Evolutionary conservation across 805 yeast genomes (phyloP).

Genomic region (Schwanniomyces vanrijiae): DNA sequence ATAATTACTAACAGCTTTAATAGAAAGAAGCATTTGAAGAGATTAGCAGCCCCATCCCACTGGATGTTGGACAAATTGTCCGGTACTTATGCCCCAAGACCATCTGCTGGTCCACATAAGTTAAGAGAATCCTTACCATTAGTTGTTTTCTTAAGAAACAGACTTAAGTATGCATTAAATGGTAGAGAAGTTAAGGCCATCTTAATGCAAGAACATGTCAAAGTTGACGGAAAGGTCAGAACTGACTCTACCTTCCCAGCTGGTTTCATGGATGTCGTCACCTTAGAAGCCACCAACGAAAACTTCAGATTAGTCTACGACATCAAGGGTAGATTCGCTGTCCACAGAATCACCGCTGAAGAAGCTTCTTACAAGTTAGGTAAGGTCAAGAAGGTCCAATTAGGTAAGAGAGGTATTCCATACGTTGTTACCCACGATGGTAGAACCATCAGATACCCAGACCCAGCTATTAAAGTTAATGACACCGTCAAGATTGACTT

Average conservation of each 20-base stretch:
- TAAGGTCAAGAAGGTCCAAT: constrained; percentile 96
- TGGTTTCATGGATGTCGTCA: constrained; percentile 98
- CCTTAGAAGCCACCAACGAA: constrained; percentile 97
- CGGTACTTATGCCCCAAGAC: constrained; percentile 99
- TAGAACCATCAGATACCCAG: constrained; percentile 99
- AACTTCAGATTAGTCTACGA: constrained; percentile 99
- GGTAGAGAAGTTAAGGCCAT: constrained; percentile 99
- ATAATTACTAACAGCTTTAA: constrained; percentile 26
- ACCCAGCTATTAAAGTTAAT: constrained; percentile 93
- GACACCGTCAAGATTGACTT: constrained; percentile 97
- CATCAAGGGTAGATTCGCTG: constrained; percentile 98
- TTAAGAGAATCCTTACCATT: constrained; percentile 97
- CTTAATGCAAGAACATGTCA: constrained; percentile 96
- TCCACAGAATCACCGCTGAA: constrained; percentile 98
- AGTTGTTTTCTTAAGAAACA: constrained; percentile 95
- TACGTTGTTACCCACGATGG: constrained; percentile 99
- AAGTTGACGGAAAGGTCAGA: constrained; percentile 99
- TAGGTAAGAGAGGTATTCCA: constrained; percentile 98
- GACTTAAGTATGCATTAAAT: constrained; percentile 97
- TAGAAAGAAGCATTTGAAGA: constrained; percentile 98
- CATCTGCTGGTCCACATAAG: constrained; percentile 99
- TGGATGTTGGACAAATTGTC: constrained; percentile 99
- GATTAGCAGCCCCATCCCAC: constrained; percentile 99
- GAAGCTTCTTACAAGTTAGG: constrained; percentile 98
- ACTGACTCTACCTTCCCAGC: constrained; percentile 98